These are phyloP conservation scores for Eucalyptus globulus DNA, from an alignment of 345 rosid species.

Conservation along the genomic window DNA sequence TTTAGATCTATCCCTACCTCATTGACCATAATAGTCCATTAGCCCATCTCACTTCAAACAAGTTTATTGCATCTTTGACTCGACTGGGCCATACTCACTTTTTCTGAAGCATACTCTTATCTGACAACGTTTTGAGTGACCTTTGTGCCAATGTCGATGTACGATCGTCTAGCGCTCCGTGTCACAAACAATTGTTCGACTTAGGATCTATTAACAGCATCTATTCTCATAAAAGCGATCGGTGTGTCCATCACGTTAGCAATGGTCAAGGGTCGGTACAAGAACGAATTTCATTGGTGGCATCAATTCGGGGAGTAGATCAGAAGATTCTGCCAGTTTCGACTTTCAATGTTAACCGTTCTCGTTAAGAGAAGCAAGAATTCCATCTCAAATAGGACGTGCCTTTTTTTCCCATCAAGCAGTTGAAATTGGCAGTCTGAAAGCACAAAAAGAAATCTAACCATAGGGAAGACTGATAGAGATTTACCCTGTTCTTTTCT, in stretches of 20 bases:
- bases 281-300: not conserved
- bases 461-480: not conserved
- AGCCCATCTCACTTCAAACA: not conserved
- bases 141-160: not conserved
- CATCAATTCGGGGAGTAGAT: not conserved
- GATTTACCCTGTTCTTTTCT: not conserved
- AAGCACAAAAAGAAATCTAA: not conserved
- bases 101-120: not conserved
- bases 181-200: not conserved
- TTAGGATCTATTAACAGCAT: not conserved
- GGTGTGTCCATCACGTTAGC: not conserved
- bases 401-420: not conserved
- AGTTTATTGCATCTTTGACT: not conserved
- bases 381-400: not conserved
- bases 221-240: not conserved
- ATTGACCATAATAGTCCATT: not conserved
- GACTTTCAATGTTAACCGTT: not conserved
- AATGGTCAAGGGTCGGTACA: not conserved
- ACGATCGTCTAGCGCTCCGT: not conserved
- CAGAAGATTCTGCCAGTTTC: not conserved
- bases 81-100: not conserved
- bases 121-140: not conserved
- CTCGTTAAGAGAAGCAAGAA: not conserved
- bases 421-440: not conserved
- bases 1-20: not conserved